Base-by-base conservation (phyloP, 805 yeast genomes). In the Candida michaelii region DNA sequence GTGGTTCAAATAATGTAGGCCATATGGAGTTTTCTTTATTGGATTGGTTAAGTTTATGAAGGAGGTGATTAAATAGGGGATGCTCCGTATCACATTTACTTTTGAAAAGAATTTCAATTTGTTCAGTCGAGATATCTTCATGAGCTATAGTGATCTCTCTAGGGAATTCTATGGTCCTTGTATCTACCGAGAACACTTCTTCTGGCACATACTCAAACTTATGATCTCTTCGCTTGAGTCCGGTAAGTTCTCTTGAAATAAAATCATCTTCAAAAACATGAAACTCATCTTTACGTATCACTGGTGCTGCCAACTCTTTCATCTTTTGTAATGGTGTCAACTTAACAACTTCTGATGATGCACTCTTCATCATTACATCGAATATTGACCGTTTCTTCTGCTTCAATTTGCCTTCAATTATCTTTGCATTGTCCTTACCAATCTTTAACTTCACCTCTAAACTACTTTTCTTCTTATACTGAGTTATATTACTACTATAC, bases 1-100 rank as follows among this genome's bases (percentile, higher is more conserved):
- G 46, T 2, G 82, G 82, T 40, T 59, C 62, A 49, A 74, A 76
- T n/a, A 60, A 51, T 48, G 71, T 74, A 44, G 69, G 62, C 79
- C 77, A 74, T n/a, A 59, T 18, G 3, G 17, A 25, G n/a, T 16
- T 32, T 13, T 33, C 23, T 8, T 21, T 15, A 30, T 36, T 44
- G 4, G 19, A 4, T 8, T 25, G 8, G 13, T 18, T 19, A 3
- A 42, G 27, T 9, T 30, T 17, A 7, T 16, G 15, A 15, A 13
- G 27, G 30, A 36, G 15, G 13, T 32, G 37, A 10, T 19, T 4
- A 17, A 33, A 45, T 5, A 41, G 3, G 10, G 45, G 40, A 17
- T 41, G 27, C 5, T 29, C 16, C 1, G 23, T 12, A 14, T 42
- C 34, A 36, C 45, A 42, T 25, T 24, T 31, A 4, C 4, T n/a